A percentile compares a stretch with the other conserved stretches of the same genome.
Evolutionary conservation across 176 grass and related monocot genomes (phyloP).

Genomic region (Otatea glauca): DNA sequence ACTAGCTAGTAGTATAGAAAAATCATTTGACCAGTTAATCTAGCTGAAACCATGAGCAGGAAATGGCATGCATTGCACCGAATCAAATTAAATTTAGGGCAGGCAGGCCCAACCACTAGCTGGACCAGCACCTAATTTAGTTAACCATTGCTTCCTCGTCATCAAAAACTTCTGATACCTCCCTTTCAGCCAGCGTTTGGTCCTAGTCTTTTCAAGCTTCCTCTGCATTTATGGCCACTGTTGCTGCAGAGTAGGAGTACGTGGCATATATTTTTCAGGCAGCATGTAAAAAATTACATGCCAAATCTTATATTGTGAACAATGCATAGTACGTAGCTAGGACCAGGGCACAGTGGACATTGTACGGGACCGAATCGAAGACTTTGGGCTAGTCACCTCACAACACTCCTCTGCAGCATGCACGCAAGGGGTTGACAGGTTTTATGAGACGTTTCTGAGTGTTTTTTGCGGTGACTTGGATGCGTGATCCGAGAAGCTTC

Average conservation of each 20-base stretch:
- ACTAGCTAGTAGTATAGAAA: neutral
- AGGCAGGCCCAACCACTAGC: slow-evolving; percentile 29
- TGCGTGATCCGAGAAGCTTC: neutral
- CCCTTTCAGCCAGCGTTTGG: neutral
- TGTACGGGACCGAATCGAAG: too few relatives aligned
- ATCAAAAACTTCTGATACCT: neutral
- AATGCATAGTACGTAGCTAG: too few relatives aligned
- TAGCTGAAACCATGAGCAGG: neutral
- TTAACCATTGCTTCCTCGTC: slow-evolving; percentile 5
- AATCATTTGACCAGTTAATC: neutral
- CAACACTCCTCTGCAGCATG: too few relatives aligned
- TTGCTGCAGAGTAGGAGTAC: neutral
- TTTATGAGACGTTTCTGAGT: too few relatives aligned
- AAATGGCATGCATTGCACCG: neutral
- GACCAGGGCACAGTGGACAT: too few relatives aligned
- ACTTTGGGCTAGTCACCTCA: too few relatives aligned
- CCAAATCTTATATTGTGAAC: too few relatives aligned
- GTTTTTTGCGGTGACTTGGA: neutral
- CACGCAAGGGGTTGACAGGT: too few relatives aligned
- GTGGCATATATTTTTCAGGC: neutral
- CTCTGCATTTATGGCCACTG: slow-evolving; percentile 4
- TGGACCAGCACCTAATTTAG: slow-evolving; percentile 35
- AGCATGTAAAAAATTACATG: neutral
- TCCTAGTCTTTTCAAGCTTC: neutral
- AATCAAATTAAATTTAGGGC: neutral